Conservation (phyloP, 441 rosid genomes). For the Croton laevigatus region DNA sequence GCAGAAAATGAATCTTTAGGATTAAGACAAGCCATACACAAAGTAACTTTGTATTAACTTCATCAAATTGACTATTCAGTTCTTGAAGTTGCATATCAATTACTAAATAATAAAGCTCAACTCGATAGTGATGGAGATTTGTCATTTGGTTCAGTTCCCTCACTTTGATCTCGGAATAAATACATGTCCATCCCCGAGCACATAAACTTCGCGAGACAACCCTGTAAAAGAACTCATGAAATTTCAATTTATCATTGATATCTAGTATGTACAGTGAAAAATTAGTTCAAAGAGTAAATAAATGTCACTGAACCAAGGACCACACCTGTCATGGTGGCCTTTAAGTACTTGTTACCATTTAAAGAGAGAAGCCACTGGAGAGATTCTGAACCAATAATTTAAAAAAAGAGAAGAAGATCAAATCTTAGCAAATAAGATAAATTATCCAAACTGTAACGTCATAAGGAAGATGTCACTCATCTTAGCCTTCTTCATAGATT, state of each 20-base stretch:
- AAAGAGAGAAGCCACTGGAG: conserved; percentile 85
- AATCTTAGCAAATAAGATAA: not conserved
- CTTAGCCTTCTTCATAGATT: conserved; percentile 39
- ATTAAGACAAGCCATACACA: too few species aligned
- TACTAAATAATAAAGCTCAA: too few species aligned
- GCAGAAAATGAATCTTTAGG: too few species aligned
- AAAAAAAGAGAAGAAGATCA: not conserved
- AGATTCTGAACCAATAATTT: conserved; percentile 54
- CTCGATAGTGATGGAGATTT: too few species aligned
- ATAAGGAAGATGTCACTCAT: not conserved
- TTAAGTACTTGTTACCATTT: conserved; percentile 92
- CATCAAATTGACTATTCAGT: too few species aligned
- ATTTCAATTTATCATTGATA: not conserved
- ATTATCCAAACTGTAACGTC: not conserved
- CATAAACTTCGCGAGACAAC: conserved; percentile 92
- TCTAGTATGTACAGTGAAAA: conserved; percentile 1
- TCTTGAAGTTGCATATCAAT: too few species aligned
- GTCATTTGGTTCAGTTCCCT: too few species aligned
- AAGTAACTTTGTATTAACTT: too few species aligned
- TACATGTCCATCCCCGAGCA: too few species aligned
- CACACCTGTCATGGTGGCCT: conserved; percentile 97
- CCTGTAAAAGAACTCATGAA: conserved; percentile 35
- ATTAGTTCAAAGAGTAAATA: not conserved
- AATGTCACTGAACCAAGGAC: conserved; percentile 8
- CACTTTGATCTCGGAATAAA: too few species aligned